Evolutionary conservation across 495 filamentous ascomycete species (phyloP).

Genomic region (Hyaloscypha hepaticicola): DNA sequence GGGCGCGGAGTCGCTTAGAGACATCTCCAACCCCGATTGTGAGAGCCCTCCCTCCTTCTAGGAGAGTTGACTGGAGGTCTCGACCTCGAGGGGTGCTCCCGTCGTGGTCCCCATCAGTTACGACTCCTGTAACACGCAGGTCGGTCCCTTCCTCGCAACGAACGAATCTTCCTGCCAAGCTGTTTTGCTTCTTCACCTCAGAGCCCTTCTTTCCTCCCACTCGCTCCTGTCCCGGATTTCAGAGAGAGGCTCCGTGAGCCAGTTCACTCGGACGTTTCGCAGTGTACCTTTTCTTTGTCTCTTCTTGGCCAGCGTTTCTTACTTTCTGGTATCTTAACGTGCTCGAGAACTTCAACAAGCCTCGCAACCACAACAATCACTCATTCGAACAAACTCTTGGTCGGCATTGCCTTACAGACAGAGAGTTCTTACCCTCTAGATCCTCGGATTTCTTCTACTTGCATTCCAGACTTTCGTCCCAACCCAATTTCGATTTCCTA

Average conservation of each 20-base stretch:
- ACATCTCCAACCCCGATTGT: constrained; percentile 3
- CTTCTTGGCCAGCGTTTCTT: constrained; percentile 19
- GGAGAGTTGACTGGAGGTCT: not conserved
- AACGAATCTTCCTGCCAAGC: constrained; percentile 5
- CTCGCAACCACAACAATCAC: constrained; percentile 71
- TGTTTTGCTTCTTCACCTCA: constrained; percentile 8
- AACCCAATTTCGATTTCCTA: not conserved
- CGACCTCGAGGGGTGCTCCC: not conserved
- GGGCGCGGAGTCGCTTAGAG: not conserved
- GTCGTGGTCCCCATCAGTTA: not conserved
- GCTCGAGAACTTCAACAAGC: constrained; percentile 38
- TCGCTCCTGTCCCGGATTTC: constrained; percentile 6
- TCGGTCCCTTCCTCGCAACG: constrained; percentile 7
- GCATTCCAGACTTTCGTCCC: not conserved
- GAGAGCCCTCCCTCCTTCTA: not conserved
- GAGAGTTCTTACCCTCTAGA: constrained; percentile 16
- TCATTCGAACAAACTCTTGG: constrained; percentile 22
- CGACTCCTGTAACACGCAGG: constrained; percentile 7
- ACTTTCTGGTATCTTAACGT: not conserved
- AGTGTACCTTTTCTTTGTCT: constrained; percentile 18
- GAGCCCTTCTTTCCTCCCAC: constrained; percentile 18
- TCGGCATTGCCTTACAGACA: constrained; percentile 13
- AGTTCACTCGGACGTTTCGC: constrained; percentile 23
- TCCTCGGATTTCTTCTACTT: constrained; percentile 6
- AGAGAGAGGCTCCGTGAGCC: constrained; percentile 16